A percentile compares a stretch with the other conserved stretches of the same genome.
Evolutionary conservation across 192 early-diverging fungal species (phyloP).

Genomic region (Entomortierella parvispora): DNA sequence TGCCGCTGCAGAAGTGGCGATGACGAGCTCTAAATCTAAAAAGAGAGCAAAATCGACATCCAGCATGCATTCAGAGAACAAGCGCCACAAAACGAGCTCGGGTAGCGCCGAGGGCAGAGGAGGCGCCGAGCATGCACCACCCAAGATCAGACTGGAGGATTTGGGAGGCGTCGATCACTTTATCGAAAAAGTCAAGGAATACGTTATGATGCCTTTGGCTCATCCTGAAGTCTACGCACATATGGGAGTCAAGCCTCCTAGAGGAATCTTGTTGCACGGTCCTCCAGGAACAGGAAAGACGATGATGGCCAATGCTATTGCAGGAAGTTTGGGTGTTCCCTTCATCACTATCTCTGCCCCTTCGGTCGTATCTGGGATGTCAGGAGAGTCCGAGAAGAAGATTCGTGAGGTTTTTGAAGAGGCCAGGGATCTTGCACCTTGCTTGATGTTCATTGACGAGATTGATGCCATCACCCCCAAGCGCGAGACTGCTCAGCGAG

Average conservation of each 20-base stretch:
- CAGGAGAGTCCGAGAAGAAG: constrained; percentile 98
- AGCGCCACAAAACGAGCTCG: constrained; percentile 31
- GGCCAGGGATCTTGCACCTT: constrained; percentile 86
- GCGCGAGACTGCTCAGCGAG: constrained; percentile 90
- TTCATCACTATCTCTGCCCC: constrained; percentile 96
- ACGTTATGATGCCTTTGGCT: constrained; percentile 92
- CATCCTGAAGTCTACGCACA: constrained; percentile 94
- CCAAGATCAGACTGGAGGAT: constrained; percentile 60
- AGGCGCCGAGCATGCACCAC: constrained; percentile 47
- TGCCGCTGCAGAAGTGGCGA: constrained; percentile 31
- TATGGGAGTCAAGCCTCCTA: constrained; percentile 92
- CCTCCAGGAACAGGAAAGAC: constrained; percentile 99
- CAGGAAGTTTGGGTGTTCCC: constrained; percentile 91
- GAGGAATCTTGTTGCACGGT: constrained; percentile 95
- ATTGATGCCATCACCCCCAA: constrained; percentile 97
- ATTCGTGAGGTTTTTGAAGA: constrained; percentile 98
- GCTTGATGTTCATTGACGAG: constrained; percentile 97
- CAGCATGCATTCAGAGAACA: constrained; percentile 24
- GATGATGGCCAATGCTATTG: constrained; percentile 94
- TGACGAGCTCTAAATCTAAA: constrained; percentile 38
- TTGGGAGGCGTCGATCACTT: constrained; percentile 94
- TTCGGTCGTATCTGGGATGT: constrained; percentile 96
- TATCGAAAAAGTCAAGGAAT: constrained; percentile 90
- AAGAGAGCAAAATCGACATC: constrained; percentile 49
- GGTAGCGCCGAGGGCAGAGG: constrained; percentile 19